Evolutionary conservation across 2,329 filamentous ascomycete species (phyloP).

Genomic region (Fusarium hainanense): DNA sequence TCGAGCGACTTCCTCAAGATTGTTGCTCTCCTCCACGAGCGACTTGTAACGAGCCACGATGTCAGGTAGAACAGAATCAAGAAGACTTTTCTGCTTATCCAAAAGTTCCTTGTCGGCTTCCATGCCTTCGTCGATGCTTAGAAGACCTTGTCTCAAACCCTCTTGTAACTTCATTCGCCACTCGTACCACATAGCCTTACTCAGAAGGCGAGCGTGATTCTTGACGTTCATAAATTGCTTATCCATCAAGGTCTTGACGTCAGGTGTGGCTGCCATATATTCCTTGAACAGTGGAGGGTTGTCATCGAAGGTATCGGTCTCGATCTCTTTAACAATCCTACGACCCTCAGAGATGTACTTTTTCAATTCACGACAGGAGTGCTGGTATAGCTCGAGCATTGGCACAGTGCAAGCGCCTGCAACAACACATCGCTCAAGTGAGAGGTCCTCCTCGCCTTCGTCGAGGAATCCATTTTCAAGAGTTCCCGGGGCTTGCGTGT

Average conservation of each 20-base stretch:
- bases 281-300: conserved; percentile 93
- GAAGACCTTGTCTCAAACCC: conserved; percentile 82
- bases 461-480: conserved; percentile 56
- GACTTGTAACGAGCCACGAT: conserved; percentile 70
- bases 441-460: conserved; percentile 62
- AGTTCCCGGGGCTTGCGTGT: conserved; percentile 75
- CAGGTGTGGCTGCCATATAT: conserved; percentile 85
- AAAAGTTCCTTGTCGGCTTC: conserved; percentile 76
- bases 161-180: conserved; percentile 92
- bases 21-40: conserved; percentile 72
- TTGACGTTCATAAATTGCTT: conserved; percentile 98
- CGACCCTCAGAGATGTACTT: conserved; percentile 96
- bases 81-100: conserved; percentile 72
- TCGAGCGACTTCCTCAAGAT: conserved; percentile 76
- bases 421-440: conserved; percentile 82
- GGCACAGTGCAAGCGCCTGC: conserved; percentile 92
- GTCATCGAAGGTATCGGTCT: conserved; percentile 86
- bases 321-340: conserved; percentile 89
- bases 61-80: conserved; percentile 74
- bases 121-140: conserved; percentile 82
- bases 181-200: conserved; percentile 98
- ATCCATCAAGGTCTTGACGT: conserved; percentile 89
- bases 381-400: conserved; percentile 93
- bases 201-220: conserved; percentile 86
- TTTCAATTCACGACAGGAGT: conserved; percentile 95